Conservation (phyloP, 345 rosid genomes). For the Excoecaria cochinchinensis region DNA sequence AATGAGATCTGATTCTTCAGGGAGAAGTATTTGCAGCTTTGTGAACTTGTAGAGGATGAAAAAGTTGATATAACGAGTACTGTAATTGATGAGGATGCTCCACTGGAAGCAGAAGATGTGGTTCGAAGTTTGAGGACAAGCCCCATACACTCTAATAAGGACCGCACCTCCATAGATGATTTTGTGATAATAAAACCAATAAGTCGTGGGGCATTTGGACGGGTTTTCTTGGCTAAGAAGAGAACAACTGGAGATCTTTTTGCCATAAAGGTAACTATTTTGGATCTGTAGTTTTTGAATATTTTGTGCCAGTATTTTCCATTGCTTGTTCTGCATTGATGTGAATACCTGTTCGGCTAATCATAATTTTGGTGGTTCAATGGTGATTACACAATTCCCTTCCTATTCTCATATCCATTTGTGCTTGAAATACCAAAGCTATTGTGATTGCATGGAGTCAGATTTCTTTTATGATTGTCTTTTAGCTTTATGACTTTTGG, state of each 20-base stretch:
- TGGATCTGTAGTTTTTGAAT: slow-evolving; percentile 4
- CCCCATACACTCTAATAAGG: slow-evolving; percentile 80
- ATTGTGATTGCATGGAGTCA: no score
- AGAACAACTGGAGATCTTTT: slow-evolving; percentile 98
- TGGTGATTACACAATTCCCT: no score
- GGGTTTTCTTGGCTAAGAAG: slow-evolving; percentile 96
- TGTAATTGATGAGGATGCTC: slow-evolving; percentile 90
- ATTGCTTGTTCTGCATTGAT: background rate
- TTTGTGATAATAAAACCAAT: slow-evolving; percentile 99
- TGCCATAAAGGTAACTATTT: slow-evolving; percentile 75
- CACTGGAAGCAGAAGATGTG: slow-evolving; percentile 96
- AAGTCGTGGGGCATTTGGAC: slow-evolving; percentile 99
- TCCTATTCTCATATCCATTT: no score
- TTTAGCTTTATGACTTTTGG: background rate
- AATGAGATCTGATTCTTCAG: slow-evolving; percentile 39
- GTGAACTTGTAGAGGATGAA: slow-evolving; percentile 88
- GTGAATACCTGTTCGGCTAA: no score
- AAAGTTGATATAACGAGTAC: slow-evolving; percentile 83
- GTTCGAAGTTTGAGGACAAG: slow-evolving; percentile 94
- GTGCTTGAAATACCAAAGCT: no score
- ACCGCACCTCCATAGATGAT: slow-evolving; percentile 96
- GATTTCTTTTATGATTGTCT: no score
- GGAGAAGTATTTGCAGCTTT: slow-evolving; percentile 96
- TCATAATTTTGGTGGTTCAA: no score
- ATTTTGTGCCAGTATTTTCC: slow-evolving; percentile 1